Base-by-base conservation (phyloP, 768 basidiomycete genomes). In the Serpula lacrymans region DNA sequence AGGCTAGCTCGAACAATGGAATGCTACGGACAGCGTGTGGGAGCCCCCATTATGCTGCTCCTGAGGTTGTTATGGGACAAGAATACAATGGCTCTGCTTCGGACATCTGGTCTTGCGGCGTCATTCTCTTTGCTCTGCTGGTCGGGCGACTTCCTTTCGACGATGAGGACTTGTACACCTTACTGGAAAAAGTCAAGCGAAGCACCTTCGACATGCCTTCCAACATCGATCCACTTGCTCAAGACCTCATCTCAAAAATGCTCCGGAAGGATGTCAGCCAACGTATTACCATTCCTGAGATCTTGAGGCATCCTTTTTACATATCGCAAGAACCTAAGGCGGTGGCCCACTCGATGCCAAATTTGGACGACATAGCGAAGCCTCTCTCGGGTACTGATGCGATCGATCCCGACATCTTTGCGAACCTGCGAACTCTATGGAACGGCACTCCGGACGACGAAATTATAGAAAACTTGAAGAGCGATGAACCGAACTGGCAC, bases 51-150 rank as follows among this genome's bases (percentile, higher is more conserved):
- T 96, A 98, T 45, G 92, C 92, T 13, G 88, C 88, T 10, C 93
- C 94, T 1, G 94, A 97, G 65, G 82, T 97, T 42, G 78, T 95
- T 47, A 74, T 77, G 59, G 91, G 91, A 4, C 69, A 78, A 32
- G 75, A 81, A 4, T 98, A 97, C 60, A 77, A 91, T 52, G 94
- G 93, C 6, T 76, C 82, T 3, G 73, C 78, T n/a, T 82, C 91
- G 14, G 94, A 98, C 63, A 89, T 94, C 57, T 97, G 94, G 94
- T 95, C 92, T 28, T 94, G 93, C 54, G 94, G 94, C 41, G 80
- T 98, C 56, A 92, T 95, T 49, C 75, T 98, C 41, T 91, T 81
- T 52, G 90, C 91, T 14, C 70, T 98, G n/a, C 71, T 97, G 27
- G 79, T 81, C 4, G 91, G 92, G 5, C 72, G 77, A 30, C 72